Evolutionary conservation across 2,329 filamentous ascomycete species (phyloP).

Genomic region (Penicillium sp.): DNA sequence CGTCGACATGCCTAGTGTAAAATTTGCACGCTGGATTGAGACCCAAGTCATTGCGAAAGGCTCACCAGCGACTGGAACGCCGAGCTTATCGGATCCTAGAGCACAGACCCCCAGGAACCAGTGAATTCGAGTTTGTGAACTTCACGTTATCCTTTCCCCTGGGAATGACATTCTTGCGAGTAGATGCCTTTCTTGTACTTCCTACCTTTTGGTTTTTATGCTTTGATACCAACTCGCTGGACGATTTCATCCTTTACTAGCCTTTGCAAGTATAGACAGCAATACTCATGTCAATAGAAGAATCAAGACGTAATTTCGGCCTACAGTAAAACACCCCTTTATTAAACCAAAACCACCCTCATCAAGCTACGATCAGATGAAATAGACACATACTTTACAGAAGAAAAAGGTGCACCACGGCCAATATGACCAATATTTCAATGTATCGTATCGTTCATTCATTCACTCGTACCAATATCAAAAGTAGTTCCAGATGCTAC

Average conservation of each 20-base stretch:
- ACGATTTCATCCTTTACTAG: not conserved
- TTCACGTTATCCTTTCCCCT: not conserved
- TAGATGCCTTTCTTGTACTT: not conserved
- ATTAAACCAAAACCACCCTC: not conserved
- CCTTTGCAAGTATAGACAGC: constrained; percentile 4
- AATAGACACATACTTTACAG: too few species aligned
- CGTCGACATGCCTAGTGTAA: constrained; percentile 60
- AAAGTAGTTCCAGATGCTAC: constrained; percentile 23
- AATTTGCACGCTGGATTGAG: constrained; percentile 59
- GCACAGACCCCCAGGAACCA: constrained; percentile 9
- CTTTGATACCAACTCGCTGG: constrained; percentile 1
- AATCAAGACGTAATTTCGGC: not conserved
- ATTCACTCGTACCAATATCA: constrained; percentile 41
- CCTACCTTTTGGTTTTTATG: not conserved
- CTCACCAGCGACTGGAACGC: constrained; percentile 13
- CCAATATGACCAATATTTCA: constrained; percentile 13
- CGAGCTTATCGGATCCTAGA: constrained; percentile 7
- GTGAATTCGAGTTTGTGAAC: not conserved
- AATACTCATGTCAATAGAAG: not conserved
- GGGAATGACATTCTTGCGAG: not conserved
- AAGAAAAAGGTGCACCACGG: not conserved
- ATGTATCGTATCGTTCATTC: constrained; percentile 44
- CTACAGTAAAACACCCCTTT: not conserved
- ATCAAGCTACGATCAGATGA: not conserved
- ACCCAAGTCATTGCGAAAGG: constrained; percentile 37